Base-by-base conservation (phyloP, 2,329 filamentous ascomycete species). In the Bipolaris zeicola region DNA sequence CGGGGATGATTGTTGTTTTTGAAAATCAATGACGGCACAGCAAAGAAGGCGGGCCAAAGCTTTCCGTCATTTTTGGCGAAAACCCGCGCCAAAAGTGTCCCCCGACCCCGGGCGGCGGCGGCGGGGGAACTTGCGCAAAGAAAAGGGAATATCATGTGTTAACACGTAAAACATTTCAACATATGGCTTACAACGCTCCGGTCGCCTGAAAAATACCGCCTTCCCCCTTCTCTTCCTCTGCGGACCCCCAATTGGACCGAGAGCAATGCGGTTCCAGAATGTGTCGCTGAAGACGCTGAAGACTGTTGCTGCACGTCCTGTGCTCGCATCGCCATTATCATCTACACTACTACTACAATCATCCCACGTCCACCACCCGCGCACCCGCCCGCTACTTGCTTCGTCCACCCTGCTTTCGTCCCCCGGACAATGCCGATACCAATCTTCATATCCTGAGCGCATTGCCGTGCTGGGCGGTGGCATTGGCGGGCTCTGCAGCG, bases 381-480 rank as follows among this genome's bases (percentile, higher is more conserved):
- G 18, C 26, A 28, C 2, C 50, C 45, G 50, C 24, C 61, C 60
- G 44, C 64, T 61, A 50, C 57, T 64, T 55, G 48, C 62, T 54
- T 61, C 65, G 52, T 39, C 50, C 59, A 55, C 50, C 31, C 10
- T 31, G 3, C 28, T 31, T 2, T 57, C 50, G 43, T 43, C 48
- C 44, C 6, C 24, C 3, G 48, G 62, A 58, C 45, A 65, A 62
- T 47, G 52, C 55, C n/a, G 66, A 63, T 20, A 63, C 22, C 53
- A 68, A 10, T 47, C 68, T 14, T 50, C 67, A 16, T 63, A 67
- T 50, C 74, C 71, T 57, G 66, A 74, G 52, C 63, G 79, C 54
- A 75, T 82, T 57, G 77, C 83, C 61, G 79, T 85, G 52, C 72
- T 85, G 43, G 82, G 82, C 37, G 81, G 79, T 6, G 82, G 82